Evolutionary conservation across 495 filamentous ascomycete species (phyloP).

Genomic region (Darksidea phi): DNA sequence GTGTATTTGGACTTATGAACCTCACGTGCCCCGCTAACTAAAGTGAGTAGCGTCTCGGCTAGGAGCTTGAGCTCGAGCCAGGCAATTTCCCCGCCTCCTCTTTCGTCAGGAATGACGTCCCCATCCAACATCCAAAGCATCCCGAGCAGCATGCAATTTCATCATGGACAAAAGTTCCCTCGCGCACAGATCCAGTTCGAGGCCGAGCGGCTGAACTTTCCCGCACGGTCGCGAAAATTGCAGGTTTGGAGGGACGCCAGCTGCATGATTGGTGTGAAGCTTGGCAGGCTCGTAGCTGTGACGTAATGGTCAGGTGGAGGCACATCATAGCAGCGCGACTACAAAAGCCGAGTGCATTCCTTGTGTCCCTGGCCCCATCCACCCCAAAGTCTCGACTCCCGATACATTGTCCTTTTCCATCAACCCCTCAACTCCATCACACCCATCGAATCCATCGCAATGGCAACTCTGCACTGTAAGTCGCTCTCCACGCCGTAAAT

Average conservation of each 20-base stretch:
- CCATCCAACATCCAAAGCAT: neutral
- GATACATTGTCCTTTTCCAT: constrained; percentile 9
- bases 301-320: constrained; percentile 19
- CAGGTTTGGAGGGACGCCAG: neutral
- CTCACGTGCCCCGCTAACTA: no score
- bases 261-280: constrained; percentile 9
- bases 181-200: neutral
- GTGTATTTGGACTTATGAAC: no score
- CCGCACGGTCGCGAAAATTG: neutral
- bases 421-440: constrained; percentile 14
- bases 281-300: constrained; percentile 9
- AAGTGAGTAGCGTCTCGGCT: no score
- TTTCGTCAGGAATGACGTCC: neutral
- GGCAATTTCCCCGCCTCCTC: neutral
- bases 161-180: neutral
- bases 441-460: constrained; percentile 41
- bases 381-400: constrained; percentile 1
- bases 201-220: neutral
- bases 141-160: neutral
- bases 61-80: neutral
- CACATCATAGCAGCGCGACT: constrained; percentile 4
- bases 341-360: constrained; percentile 26
- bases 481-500: constrained; percentile 17
- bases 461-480: constrained; percentile 67
- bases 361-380: constrained; percentile 9